Base-by-base conservation (phyloP, 805 yeast species). In the Metschnikowia cerradonensis region DNA sequence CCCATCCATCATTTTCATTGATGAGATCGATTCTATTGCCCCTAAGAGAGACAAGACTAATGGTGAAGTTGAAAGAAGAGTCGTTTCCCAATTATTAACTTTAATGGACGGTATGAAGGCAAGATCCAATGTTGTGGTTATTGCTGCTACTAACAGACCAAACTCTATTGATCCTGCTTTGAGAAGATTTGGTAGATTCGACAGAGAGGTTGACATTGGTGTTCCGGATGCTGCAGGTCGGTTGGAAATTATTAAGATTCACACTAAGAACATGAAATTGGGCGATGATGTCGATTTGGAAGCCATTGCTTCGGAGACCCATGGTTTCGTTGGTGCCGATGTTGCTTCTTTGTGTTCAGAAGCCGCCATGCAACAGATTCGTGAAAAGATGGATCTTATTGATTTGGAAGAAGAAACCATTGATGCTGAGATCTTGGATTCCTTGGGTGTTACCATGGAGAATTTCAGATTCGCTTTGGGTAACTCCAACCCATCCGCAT, bases 61-160 rank as follows among this genome's bases (percentile, higher is more conserved):
- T 68, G 99, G 99, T 77, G 99, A 94, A 75, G 99, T 94, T 62
- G 99, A 94, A 77, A 86, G 99, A 77, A 87, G 99, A 78, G 99
- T 94, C 51, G 99, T 94, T 54, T 92, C 98, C 31, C 99, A 94
- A 76, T 81, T 94, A 66, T 82, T 94, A 68, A 94, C 99, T 17
- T 80, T 94, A 61, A 94, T 94, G 99, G 99, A 94, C 68, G 99
- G 99, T 79, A 94, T 94, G 99, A 92, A 92, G 75, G 96, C 98
- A n/a, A 86, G 99, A 73, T 87, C 98, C 38, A 94, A 94, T 67
- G 87, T 90, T 61, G 99, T 94, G 55, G 99, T 94, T 51, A 94
- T 94, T 74, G 99, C 99, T 50, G 99, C 99, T 35, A 94, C 94
- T 48, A 86, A 86, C 73, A 79, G 94, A 70, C 94, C 94, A 57